Evolutionary conservation across 495 filamentous ascomycete species (phyloP), one percentile per base, ranked within the genome.

Genomic region (Chaetomidium leptoderma): DNA sequence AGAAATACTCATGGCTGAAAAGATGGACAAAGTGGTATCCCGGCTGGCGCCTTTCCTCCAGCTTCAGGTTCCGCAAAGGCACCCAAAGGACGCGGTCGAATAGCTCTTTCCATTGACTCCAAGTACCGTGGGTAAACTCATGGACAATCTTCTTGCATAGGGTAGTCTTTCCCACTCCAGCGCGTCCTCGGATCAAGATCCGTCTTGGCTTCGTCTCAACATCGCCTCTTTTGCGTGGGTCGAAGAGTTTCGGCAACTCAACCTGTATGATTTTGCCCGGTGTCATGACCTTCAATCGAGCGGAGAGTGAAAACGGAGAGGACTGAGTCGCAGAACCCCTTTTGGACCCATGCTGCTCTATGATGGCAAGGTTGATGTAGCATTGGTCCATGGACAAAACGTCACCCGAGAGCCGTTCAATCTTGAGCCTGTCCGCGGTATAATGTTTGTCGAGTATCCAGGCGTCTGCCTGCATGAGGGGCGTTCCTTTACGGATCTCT

Each of bases 161-260:
- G n/a, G 75, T 76, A 43, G 73, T 76, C 61, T 77, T 77, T 13
- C 73, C 73, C 8, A 75, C 68, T 37, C 75, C 75, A 8, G 75
- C 70, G 5, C 62, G 71, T 50, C 75, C 75, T 21, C 66, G 65
- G 52, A 77, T 77, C 48, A 75, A 53, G 35, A 77, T 69, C 29
- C 73, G 59, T 55, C 62, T 67, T 44, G 70, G 66, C 4, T 47
- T 23, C 35, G 35, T 49, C 37, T 65, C 35, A 21, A 30, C 39
- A 39, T 17, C 48, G 53, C 67, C 49, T 64, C 51, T 44, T 55
- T 67, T 58, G 33, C 69, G 65, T 17, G 48, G 6, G 2, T 66
- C 43, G 37, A 75, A 75, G 27, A 75, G 60, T 7, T 51, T 29
- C 36, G 47, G 45, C 50, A 74, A 46, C 17, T 58, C 35, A 7